Evolutionary conservation across 2,329 filamentous ascomycete species (phyloP), one percentile per base, ranked within the genome.

Genomic region (Alternaria solani): DNA sequence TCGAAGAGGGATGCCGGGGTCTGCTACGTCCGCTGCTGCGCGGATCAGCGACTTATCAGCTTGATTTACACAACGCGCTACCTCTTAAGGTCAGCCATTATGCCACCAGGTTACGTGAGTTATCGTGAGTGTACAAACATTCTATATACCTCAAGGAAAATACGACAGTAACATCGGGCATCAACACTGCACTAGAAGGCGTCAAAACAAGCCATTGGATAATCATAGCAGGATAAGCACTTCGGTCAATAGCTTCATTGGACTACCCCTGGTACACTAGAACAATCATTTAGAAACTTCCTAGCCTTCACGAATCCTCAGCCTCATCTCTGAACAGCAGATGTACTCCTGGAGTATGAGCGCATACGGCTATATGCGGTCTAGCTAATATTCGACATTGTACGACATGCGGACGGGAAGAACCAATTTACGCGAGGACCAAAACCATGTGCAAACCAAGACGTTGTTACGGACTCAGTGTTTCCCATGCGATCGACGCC

Each of bases 361-460:
- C 55, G 52, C 53, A 54, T 56, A 41, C 36, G 43, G 46, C 51
- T 64, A 14, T 54, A 28, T 32, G 16, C 28, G 32, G 49, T 34
- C 51, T 59, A 59, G 60, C 47, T 51, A 53, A 48, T 55, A 56
- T 49, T 39, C 51, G 49, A 62, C 44, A 64, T 70, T 48, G 36
- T 52, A 70, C 66, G 43, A 49, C 60, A 58, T 34, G 43, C 28
- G 39, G 47, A 55, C 32, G 48, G 36, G 32, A 39, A 52, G 43
- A 7, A 41, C 34, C 16, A 53, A n/a, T 57, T 51, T 18, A 43
- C 34, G 41, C 46, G 63, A 52, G 58, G 38, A 41, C 36, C 56
- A 61, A 57, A 38, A 54, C 57, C 39, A 39, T 59, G 52, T 28
- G 47, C 41, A 42, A 43, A 52, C 47, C 55, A 52, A 61, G 44